Base-by-base conservation (phyloP, 2,329 filamentous ascomycete species). In the Teratosphaeria zuluensis region DNA sequence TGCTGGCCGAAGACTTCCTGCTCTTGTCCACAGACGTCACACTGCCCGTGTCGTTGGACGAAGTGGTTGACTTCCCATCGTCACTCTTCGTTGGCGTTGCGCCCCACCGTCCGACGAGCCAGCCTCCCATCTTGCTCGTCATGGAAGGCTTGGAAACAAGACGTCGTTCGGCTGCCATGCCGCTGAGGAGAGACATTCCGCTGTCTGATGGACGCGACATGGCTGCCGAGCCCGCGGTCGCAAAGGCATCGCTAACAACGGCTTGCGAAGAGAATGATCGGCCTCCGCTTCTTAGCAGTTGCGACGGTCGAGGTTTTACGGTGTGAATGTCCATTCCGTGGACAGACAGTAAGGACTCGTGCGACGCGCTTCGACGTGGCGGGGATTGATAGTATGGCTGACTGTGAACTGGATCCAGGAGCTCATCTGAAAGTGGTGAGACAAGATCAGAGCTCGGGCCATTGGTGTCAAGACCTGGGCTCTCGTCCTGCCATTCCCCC, bases 341-440 rank as follows among this genome's bases (percentile, higher is more conserved):
- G 1, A 96, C 81, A 0, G 92, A 96, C 65, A 96, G 82, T 61
- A 96, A 86, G 19, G 90, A 95, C 70, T 96, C 92, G 66, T 95
- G 90, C 1, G 92, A 96, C 1, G 84, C 70, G 2, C 84, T 80
- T 33, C 87, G 85, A 48, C 84, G 87, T 3, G 92, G 52, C 2
- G 73, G 72, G 53, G 69, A 73, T 28, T 68, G 56, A 75, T 76
- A 58, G 71, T 73, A 64, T 65, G 68, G 72, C 62, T 63, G 71
- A 56, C 73, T 74, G 63, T 65, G 58, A 53, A 67, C 58, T 24
- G 64, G 61, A 33, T 60, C 59, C 56, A 62, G 60, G 11, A 65
- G 64, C 21, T 69, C 67, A 42, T 69, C 66, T 3, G 64, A 64
- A 12, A 66, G 56, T 21, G 65, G 64, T 19, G 68, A 65, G 3